Percentiles rank a stretch among this genome's conserved stretches.
Conservation (phyloP, 225 moss, liverwort and hornwort genomes). For the Asterella californica region DNA sequence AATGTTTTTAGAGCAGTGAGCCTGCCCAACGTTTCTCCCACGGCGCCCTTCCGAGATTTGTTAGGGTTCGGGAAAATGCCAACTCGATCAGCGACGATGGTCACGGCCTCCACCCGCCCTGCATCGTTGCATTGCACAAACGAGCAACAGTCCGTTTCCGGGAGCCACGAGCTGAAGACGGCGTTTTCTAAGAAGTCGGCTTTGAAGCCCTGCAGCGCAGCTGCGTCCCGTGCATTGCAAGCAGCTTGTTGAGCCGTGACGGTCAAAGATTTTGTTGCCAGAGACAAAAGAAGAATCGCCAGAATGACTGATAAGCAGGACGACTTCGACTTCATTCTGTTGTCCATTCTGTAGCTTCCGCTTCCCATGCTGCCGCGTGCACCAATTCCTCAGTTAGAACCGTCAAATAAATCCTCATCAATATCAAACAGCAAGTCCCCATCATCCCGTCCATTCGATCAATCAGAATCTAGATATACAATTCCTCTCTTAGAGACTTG, state of each 20-base stretch:
- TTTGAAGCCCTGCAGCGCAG: constrained; percentile 30
- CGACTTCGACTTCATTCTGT: too few species aligned
- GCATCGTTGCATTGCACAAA: background rate
- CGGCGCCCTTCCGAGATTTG: constrained; percentile 12
- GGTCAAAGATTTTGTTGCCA: background rate
- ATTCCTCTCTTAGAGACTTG: too few species aligned
- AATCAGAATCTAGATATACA: too few species aligned
- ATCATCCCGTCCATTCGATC: too few species aligned
- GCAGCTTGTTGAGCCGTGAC: constrained; percentile 14
- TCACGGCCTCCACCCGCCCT: constrained; percentile 26
- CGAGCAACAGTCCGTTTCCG: constrained; percentile 19
- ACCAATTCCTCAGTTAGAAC: too few species aligned
- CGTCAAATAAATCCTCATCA: too few species aligned
- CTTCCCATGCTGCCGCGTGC: too few species aligned
- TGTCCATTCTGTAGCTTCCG: too few species aligned
- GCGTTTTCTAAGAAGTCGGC: constrained; percentile 13
- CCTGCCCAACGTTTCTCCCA: constrained; percentile 25
- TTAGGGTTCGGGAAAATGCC: constrained; percentile 15
- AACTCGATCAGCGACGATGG: background rate
- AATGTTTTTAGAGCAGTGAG: constrained; percentile 21
- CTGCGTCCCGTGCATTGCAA: constrained; percentile 28
- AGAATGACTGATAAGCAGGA: background rate
- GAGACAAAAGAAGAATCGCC: background rate
- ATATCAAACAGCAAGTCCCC: too few species aligned
- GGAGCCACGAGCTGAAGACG: constrained; percentile 14